phyloP scores from a whole-genome alignment of 1,139 yeast genomes.

The Geotrichum bryndzae region DNA sequence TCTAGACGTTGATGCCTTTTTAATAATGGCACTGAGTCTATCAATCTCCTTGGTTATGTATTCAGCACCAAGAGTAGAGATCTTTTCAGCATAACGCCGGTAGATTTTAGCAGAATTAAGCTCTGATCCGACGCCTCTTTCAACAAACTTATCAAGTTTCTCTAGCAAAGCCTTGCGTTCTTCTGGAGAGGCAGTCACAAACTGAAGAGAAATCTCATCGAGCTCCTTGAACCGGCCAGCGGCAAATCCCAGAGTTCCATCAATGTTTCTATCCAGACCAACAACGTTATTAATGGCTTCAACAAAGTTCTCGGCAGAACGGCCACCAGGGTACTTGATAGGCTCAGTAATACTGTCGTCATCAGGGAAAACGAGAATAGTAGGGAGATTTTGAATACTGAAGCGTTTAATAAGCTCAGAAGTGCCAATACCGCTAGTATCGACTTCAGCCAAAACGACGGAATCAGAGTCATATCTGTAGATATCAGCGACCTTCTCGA shows the following conservation, averaged over 20 bases:
- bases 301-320: conserved; percentile 43
- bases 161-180: conserved; percentile 2
- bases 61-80: conserved; percentile 39
- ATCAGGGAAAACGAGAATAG: conserved; percentile 44
- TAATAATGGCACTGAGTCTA: conserved; percentile 47
- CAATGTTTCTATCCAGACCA: conserved; percentile 46
- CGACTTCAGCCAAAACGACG: conserved; percentile 43
- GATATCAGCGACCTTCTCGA: conserved; percentile 51
- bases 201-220: conserved; percentile 31
- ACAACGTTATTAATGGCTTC: conserved; percentile 46
- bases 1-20: conserved; percentile 34
- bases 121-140: neutral
- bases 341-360: conserved; percentile 8
- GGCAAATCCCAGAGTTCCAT: conserved; percentile 45
- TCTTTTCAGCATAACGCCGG: conserved; percentile 45
- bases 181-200: conserved; percentile 9
- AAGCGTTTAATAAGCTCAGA: conserved; percentile 42
- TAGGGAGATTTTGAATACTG: conserved; percentile 46
- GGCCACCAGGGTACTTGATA: conserved; percentile 16
- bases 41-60: conserved; percentile 47
- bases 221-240: conserved; percentile 54
- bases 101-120: conserved; percentile 39
- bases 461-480: conserved; percentile 43
- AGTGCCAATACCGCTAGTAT: conserved; percentile 43
- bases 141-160: conserved; percentile 6